These are phyloP conservation scores for Staphylotrichum tortipilum DNA, from an alignment of 495 filamentous ascomycete genomes.

Conservation along the genomic window DNA sequence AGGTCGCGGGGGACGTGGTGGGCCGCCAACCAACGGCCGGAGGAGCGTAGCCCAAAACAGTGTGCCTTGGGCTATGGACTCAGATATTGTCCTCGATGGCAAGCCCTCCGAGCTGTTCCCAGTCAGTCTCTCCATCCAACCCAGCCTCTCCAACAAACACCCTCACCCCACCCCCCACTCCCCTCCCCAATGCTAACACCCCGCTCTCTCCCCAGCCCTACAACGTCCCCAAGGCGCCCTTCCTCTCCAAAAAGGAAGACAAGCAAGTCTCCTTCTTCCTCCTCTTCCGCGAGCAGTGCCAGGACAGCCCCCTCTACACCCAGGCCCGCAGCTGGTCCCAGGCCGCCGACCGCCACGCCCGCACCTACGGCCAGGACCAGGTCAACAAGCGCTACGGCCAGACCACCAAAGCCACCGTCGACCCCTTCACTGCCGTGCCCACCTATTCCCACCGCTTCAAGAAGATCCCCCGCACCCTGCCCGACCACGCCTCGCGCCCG, in stretches of 20 bases:
- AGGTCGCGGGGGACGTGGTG: conserved; percentile 26
- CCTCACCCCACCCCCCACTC: background rate
- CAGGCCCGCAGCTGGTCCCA: conserved; percentile 22
- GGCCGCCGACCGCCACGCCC: conserved; percentile 11
- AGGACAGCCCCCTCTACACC: conserved; percentile 43
- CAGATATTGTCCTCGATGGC: conserved; percentile 25
- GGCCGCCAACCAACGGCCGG: conserved; percentile 14
- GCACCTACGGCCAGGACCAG: conserved; percentile 41
- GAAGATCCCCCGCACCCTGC: conserved; percentile 37
- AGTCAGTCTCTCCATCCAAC: conserved; percentile 14
- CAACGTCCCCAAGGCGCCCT: conserved; percentile 32
- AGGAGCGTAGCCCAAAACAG: conserved; percentile 18
- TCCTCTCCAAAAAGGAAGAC: conserved; percentile 32
- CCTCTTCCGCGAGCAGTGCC: conserved; percentile 39
- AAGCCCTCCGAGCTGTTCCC: conserved; percentile 38
- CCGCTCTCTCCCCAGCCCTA: conserved; percentile 30
- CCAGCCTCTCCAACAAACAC: background rate
- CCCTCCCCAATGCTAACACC: too few species aligned
- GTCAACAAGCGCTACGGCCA: conserved; percentile 42
- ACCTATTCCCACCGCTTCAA: conserved; percentile 41
- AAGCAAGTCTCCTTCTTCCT: conserved; percentile 38
- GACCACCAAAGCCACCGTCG: conserved; percentile 37
- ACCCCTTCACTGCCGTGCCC: conserved; percentile 45
- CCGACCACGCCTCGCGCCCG: conserved; percentile 33
- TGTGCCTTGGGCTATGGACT: conserved; percentile 28